Evolutionary conservation across 2,329 filamentous ascomycete genomes (phyloP).

Genomic region (Chaetomium sp.): DNA sequence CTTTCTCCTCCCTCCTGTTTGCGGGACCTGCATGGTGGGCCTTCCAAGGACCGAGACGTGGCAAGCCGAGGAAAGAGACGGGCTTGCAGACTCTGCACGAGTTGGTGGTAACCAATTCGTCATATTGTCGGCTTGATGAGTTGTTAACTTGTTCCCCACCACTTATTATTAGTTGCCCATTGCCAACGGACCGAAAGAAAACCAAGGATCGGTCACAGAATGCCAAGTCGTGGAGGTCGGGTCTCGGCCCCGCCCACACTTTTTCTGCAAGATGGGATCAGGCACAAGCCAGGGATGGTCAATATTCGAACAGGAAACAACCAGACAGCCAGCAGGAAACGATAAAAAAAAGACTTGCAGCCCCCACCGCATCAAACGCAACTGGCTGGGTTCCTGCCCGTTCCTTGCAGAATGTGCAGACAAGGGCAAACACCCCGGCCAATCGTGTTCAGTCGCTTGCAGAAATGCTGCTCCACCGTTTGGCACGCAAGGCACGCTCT

Average conservation of each 20-base stretch:
- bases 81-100: constrained; percentile 5
- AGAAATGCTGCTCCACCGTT: not conserved
- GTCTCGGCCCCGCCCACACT: no score
- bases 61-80: constrained; percentile 9
- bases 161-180: not conserved
- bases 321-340: no score
- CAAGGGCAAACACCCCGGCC: not conserved
- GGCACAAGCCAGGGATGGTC: not conserved
- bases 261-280: not conserved
- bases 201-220: no score
- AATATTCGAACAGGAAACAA: no score
- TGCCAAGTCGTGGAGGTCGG: no score
- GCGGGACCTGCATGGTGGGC: no score
- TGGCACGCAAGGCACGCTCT: not conserved
- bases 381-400: constrained; percentile 10
- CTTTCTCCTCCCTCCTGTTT: no score
- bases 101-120: constrained; percentile 1
- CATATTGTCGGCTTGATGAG: constrained; percentile 9
- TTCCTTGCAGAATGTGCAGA: constrained; percentile 7
- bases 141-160: constrained; percentile 7
- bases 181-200: not conserved
- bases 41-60: constrained; percentile 7
- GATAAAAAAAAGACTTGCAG: not conserved
- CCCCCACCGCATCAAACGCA: constrained; percentile 2
- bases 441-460: not conserved